phyloP scores from a whole-genome alignment of 2,329 filamentous ascomycete genomes.

The Sporothrix curviconia region DNA sequence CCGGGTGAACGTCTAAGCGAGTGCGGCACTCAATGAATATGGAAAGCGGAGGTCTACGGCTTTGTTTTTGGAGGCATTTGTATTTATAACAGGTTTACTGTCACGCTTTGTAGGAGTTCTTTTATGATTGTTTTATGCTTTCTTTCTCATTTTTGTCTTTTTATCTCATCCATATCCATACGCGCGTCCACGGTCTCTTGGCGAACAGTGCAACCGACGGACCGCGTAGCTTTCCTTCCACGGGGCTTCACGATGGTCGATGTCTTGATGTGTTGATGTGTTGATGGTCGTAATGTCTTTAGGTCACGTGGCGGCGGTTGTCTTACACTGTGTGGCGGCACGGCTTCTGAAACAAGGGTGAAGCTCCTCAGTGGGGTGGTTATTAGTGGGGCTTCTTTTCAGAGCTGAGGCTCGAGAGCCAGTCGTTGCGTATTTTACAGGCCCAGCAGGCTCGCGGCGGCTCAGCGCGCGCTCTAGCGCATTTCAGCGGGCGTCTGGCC shows the following conservation, averaged over 20 bases:
- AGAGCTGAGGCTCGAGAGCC: background rate
- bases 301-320: background rate
- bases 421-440: background rate
- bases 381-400: too few species aligned
- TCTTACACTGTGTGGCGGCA: too few species aligned
- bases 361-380: background rate
- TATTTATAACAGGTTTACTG: background rate
- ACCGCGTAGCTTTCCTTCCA: background rate
- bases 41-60: background rate
- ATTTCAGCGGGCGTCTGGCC: background rate
- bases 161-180: too few species aligned
- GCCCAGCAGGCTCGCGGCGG: background rate
- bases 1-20: constrained; percentile 31
- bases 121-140: background rate
- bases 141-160: background rate
- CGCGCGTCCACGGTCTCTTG: background rate
- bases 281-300: background rate
- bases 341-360: background rate
- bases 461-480: background rate
- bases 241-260: too few species aligned
- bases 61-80: background rate
- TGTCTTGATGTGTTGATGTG: too few species aligned
- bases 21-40: background rate
- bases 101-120: background rate
- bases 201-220: background rate